These are phyloP conservation scores for Lyophyllum decastes DNA, from an alignment of 768 basidiomycete genomes.

Conservation along the genomic window DNA sequence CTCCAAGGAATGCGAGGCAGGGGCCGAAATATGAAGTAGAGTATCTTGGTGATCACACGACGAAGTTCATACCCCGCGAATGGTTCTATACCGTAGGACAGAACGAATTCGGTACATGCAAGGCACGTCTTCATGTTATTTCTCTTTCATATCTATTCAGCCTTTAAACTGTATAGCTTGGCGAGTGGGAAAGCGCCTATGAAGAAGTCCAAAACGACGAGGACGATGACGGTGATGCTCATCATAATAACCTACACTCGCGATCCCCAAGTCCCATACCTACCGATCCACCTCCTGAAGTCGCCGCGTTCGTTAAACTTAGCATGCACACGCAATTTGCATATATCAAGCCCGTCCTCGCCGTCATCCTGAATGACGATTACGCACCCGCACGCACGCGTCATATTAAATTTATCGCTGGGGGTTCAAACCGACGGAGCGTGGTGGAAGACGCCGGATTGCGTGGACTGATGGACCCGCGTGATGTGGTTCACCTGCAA, in stretches of 20 bases:
- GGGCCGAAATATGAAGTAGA: conserved; percentile 49
- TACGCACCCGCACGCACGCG: conserved; percentile 54
- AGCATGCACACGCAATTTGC: conserved; percentile 59
- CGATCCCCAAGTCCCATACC: conserved; percentile 43
- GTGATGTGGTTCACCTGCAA: conserved; percentile 37
- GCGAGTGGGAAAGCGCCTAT: conserved; percentile 51
- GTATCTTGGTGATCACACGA: conserved; percentile 61
- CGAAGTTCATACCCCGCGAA: conserved; percentile 41
- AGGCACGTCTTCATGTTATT: conserved; percentile 34
- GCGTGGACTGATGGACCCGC: conserved; percentile 44
- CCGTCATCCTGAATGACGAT: conserved; percentile 53
- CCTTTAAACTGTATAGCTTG: conserved; percentile 40
- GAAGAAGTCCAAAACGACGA: conserved; percentile 40
- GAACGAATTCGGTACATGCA: conserved; percentile 63
- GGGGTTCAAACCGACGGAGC: conserved; percentile 47
- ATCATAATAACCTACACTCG: conserved; percentile 12
- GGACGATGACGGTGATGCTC: conserved; percentile 29
- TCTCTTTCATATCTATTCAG: not conserved
- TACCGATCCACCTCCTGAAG: conserved; percentile 40
- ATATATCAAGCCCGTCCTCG: conserved; percentile 65
- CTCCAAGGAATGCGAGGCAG: conserved; percentile 35
- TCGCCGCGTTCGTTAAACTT: conserved; percentile 47
- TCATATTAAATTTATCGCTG: conserved; percentile 59
- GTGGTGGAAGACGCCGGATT: conserved; percentile 36
- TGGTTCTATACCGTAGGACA: conserved; percentile 62